These are phyloP conservation scores for Actinomucor elegans DNA, from an alignment of 371 early-diverging fungal genomes.

Conservation along the genomic window DNA sequence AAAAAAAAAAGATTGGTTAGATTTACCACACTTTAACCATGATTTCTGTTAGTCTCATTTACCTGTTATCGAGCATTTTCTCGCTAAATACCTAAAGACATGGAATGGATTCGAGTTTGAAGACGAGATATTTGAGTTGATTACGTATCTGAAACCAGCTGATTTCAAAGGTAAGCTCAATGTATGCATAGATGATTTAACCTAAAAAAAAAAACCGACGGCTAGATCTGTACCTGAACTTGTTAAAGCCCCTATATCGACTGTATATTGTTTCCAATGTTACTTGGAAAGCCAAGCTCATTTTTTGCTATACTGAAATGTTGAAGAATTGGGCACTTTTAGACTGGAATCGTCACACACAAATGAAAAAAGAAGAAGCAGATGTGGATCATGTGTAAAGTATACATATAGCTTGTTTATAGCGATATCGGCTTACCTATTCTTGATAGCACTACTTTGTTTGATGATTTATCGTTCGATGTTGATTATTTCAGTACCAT, in stretches of 20 bases:
- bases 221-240: constrained; percentile 28
- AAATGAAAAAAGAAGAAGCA: constrained; percentile 8
- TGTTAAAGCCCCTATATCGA: constrained; percentile 46
- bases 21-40: not conserved
- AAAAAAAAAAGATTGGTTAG: not conserved
- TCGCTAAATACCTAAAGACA: constrained; percentile 37
- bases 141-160: constrained; percentile 47
- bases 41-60: constrained; percentile 38
- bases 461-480: constrained; percentile 46
- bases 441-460: constrained; percentile 35
- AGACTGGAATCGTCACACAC: constrained; percentile 49
- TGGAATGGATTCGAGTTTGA: constrained; percentile 57
- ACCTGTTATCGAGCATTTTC: constrained; percentile 46
- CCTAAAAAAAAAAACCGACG: no score
- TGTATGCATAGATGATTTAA: no score
- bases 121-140: constrained; percentile 48
- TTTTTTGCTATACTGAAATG: constrained; percentile 46
- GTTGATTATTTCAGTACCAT: constrained; percentile 53
- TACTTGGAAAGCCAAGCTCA: constrained; percentile 52
- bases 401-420: not conserved
- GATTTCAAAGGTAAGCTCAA: no score
- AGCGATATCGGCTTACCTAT: not conserved
- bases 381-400: constrained; percentile 37
- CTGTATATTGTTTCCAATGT: constrained; percentile 43
- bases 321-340: constrained; percentile 52